Evolutionary conservation across 2,329 filamentous ascomycete species (phyloP), one percentile per base, ranked within the genome.

Genomic region (Cercospora sesami): DNA sequence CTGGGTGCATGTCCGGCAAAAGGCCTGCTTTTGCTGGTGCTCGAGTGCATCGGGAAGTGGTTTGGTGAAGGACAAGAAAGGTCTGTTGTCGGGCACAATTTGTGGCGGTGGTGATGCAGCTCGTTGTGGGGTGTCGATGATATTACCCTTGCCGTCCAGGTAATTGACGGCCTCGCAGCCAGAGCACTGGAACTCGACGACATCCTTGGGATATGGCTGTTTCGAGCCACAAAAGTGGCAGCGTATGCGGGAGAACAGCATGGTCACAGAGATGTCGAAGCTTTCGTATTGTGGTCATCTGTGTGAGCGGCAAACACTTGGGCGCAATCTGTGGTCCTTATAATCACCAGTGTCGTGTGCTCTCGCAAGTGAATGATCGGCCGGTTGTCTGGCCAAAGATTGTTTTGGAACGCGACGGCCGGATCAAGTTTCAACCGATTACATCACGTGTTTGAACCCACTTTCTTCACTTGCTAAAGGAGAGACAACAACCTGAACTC

Each of bases 141-240:
- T 95, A 61, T 96, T 89, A 75, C 94, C 94, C 78, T 92, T 88
- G 91, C 94, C 86, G 78, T 99, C 95, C 33, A 97, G 84, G 81
- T 92, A 91, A 80, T 98, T 99, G 68, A 90, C 89, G 18, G 94
- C 91, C 75, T 95, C 91, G 83, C 95, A 99, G 69, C 86, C 83
- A 21, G 86, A 81, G 80, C 93, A 97, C 57, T 89, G 83, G 80
- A 94, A 97, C 75, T 88, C 85, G 77, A 84, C 85, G 66, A 87
- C 83, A 73, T 88, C 85, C 74, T 86, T 89, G 71, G 80, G 83
- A 65, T 87, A 83, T 36, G 84, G 83, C 36, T 90, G 91, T 73
- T 86, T 87, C 77, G 85, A 84, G 73, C 91, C 90, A 80, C 94
- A 97, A 80, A 94, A 96, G 83, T 96, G 94, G 84, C 93, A 97